Evolutionary conservation across 495 filamentous ascomycete species (phyloP).

Genomic region (Penicillium simplicissimum): DNA sequence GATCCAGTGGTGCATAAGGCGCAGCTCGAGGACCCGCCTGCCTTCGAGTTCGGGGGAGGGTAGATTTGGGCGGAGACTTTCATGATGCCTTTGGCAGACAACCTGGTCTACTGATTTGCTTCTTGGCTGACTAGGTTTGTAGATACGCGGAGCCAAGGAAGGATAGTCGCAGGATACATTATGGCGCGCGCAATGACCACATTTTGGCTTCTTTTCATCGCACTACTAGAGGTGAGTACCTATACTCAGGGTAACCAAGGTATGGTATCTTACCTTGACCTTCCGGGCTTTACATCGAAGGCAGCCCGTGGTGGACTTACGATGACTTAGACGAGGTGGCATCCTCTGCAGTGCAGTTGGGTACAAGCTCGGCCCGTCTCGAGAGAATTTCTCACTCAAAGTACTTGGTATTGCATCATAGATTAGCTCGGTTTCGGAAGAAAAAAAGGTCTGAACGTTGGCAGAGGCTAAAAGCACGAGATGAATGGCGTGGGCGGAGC

Average conservation of each 20-base stretch:
- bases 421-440: conserved; percentile 17
- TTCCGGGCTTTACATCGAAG: conserved; percentile 49
- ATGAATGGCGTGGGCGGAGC: not conserved
- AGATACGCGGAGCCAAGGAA: conserved; percentile 16
- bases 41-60: conserved; percentile 14
- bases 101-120: not conserved
- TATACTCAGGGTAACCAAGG: not conserved
- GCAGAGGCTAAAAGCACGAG: not conserved
- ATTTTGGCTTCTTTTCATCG: conserved; percentile 22
- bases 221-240: conserved; percentile 11
- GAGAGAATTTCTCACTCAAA: not conserved
- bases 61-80: conserved; percentile 1
- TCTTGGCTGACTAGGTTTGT: conserved; percentile 13
- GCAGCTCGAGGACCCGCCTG: conserved; percentile 21
- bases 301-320: conserved; percentile 48
- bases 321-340: conserved; percentile 33
- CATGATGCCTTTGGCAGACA: not conserved
- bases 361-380: not conserved
- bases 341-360: not conserved
- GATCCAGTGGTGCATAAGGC: conserved; percentile 28
- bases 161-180: conserved; percentile 20
- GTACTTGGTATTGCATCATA: not conserved
- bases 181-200: conserved; percentile 26
- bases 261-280: conserved; percentile 35
- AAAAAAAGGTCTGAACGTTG: not conserved